Conservation (phyloP, 2,329 filamentous ascomycete genomes). For the Raffaelea ambrosiae region DNA sequence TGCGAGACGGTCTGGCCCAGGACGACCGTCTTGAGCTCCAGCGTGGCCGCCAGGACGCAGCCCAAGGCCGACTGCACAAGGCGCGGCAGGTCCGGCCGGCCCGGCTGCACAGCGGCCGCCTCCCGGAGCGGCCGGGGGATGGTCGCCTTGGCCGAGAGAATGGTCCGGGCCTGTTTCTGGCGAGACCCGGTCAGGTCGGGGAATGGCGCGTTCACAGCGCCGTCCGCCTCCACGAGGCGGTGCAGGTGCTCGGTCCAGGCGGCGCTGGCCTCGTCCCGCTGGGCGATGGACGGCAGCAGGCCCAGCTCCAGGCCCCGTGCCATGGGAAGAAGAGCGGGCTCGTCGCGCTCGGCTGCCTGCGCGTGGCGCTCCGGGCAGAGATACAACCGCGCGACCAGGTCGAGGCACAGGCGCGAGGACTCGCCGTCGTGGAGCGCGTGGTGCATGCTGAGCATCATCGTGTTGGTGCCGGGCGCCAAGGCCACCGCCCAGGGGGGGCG, state of each 20-base stretch:
- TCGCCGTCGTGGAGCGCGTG: conserved; percentile 58
- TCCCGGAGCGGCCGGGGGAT: background rate
- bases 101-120: background rate
- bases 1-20: conserved; percentile 17
- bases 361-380: background rate
- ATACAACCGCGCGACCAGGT: conserved; percentile 24
- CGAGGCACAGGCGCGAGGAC: conserved; percentile 43
- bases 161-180: conserved; percentile 10
- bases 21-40: conserved; percentile 16
- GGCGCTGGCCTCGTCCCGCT: conserved; percentile 13
- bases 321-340: conserved; percentile 3
- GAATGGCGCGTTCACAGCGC: conserved; percentile 14
- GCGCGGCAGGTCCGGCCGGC: conserved; percentile 4
- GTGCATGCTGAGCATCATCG: conserved; percentile 35
- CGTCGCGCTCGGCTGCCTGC: background rate
- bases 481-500: conserved; percentile 28
- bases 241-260: conserved; percentile 12
- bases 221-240: conserved; percentile 8
- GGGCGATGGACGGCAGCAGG: conserved; percentile 12
- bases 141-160: conserved; percentile 6
- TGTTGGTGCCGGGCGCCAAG: conserved; percentile 17
- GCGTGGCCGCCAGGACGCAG: conserved; percentile 13
- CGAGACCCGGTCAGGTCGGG: conserved; percentile 17
- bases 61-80: conserved; percentile 17
- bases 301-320: conserved; percentile 14